Evolutionary conservation across 1,139 yeast species (phyloP), one percentile per base, ranked within the genome.

Genomic region (Hyphopichia khmerensis): DNA sequence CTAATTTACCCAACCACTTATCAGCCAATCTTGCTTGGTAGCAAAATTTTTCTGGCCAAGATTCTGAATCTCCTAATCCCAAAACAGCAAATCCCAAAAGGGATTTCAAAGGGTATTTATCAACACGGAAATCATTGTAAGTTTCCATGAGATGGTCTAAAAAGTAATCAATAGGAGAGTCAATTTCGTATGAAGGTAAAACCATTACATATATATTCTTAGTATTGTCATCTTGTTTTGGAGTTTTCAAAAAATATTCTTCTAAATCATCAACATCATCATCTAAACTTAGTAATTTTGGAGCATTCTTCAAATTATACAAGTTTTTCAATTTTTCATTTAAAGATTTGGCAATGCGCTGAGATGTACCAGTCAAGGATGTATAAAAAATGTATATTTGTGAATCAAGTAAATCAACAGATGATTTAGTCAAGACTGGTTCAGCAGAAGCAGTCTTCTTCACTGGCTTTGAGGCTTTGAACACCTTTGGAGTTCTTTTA

Each of bases 141-240:
- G 95, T 88, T 44, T 90, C 97, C 48, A 79, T 75, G 52, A 90
- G 70, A 41, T 87, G 84, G 56, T 88, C 95, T 45, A 90, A 69
- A 61, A 89, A 89, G 58, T 82, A 90, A 62, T 90, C 98, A 38
- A 91, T 75, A 10, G 97, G 96, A 1, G 95, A 87, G 62, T 90
- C 97, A 0, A 91, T 87, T 53, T 89, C 97, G 59, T 90, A 90
- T 0, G 96, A 88, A 2, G 98, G 98, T 24, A 90, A 70, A 14
- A 90, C 88, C 49, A 90, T 54, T 19, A 91, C 59, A 55, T 88
- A 90, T n/a, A 87, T 66, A 36, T 80, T 71, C 42, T 70, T 67
- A 11, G 54, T 48, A 26, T 50, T 55, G 32, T 72, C 66, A 24
- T 62, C 53, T 24, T 62, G 56, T 7, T 59, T 51, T 7, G 89